Percentiles rank a stretch among this genome's conserved stretches.
Conservation (phyloP, 1,284 basidiomycete genomes). For the Microbotryum intermedium region DNA sequence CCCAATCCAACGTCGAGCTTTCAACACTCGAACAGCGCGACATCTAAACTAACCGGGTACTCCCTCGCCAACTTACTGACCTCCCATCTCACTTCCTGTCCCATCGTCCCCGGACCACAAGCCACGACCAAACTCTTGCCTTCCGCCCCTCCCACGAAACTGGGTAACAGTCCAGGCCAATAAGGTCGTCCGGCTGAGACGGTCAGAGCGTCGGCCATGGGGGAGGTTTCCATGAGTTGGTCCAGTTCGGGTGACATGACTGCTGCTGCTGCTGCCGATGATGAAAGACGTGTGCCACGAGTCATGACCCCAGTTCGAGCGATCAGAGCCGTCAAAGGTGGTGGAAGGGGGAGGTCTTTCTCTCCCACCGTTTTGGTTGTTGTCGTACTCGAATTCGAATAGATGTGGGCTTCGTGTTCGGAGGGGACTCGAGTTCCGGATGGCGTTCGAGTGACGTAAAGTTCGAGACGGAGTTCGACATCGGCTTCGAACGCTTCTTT, state of each 20-base stretch:
- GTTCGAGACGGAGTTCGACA: slow-evolving; percentile 18
- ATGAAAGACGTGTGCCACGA: slow-evolving; percentile 6
- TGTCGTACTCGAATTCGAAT: too few relatives aligned
- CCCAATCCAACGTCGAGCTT: too few relatives aligned
- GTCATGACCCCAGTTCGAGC: slow-evolving; percentile 7
- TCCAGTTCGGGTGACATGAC: slow-evolving; percentile 4
- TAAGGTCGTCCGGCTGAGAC: slow-evolving; percentile 13
- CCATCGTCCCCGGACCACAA: slow-evolving; percentile 16
- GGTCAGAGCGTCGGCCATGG: slow-evolving; percentile 16
- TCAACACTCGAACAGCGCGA: slow-evolving; percentile 18
- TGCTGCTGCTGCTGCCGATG: neutral
- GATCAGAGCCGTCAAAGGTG: slow-evolving; percentile 10
- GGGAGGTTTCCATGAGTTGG: slow-evolving; percentile 2
- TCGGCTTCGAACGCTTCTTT: slow-evolving; percentile 19
- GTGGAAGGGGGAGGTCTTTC: neutral
- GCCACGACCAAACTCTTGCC: slow-evolving; percentile 18
- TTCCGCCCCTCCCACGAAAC: slow-evolving; percentile 9
- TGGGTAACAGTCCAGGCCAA: slow-evolving; percentile 5
- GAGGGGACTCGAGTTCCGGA: too few relatives aligned
- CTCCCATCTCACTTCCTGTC: slow-evolving; percentile 8
- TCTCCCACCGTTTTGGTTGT: too few relatives aligned
- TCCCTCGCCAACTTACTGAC: slow-evolving; percentile 11
- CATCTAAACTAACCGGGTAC: slow-evolving; percentile 13
- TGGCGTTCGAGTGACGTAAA: slow-evolving; percentile 15
- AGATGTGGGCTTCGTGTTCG: too few relatives aligned